Evolutionary conservation across 164 flowering plant genomes (phyloP).

Genomic region (Euptelea pleiosperma): DNA sequence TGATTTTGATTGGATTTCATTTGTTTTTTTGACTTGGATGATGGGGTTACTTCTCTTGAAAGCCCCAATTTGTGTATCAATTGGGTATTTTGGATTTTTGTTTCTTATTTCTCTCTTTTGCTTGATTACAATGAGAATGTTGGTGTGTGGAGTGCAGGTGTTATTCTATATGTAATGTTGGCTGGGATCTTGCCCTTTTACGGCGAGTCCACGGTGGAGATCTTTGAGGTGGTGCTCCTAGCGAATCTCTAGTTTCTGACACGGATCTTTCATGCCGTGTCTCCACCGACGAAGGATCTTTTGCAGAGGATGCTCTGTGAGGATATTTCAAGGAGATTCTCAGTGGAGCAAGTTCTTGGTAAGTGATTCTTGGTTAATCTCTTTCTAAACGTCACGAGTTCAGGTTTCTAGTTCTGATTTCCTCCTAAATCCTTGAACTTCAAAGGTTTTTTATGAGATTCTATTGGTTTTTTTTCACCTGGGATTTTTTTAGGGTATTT

Average conservation of each 20-base stretch:
- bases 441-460: no score
- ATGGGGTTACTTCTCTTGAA: no score
- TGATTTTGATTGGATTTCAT: no score
- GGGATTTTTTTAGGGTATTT: no score
- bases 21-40: no score
- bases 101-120: no score
- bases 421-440: no score
- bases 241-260: conserved; percentile 70
- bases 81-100: no score
- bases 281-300: conserved; percentile 66
- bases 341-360: conserved; percentile 83
- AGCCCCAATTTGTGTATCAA: no score
- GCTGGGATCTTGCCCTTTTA: conserved; percentile 72
- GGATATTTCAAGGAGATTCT: conserved; percentile 58
- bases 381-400: conserved; percentile 26
- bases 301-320: conserved; percentile 64
- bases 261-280: conserved; percentile 45
- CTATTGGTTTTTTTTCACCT: no score
- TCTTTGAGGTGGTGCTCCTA: conserved; percentile 58
- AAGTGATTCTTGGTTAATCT: conserved; percentile 21
- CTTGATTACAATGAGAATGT: conserved; percentile 72
- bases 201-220: conserved; percentile 62
- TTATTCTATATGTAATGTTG: conserved; percentile 70
- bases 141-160: conserved; percentile 85
- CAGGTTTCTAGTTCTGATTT: no score